phyloP scores from a whole-genome alignment of 495 filamentous ascomycete genomes.

The Hypoxylon subgilvum region DNA sequence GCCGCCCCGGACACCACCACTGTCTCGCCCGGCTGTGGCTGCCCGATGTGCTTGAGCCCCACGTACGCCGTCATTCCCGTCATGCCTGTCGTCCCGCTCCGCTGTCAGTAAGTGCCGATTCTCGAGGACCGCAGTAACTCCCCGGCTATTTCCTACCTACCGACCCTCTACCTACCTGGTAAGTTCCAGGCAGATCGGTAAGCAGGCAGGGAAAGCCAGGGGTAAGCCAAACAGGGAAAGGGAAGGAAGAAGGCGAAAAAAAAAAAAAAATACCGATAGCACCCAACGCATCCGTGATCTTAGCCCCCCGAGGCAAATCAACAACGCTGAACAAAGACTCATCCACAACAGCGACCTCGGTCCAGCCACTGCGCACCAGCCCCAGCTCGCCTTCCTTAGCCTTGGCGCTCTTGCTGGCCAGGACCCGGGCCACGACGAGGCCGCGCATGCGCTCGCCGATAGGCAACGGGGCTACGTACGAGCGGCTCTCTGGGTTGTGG shows the following conservation, averaged over 20 bases:
- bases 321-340: constrained; percentile 50
- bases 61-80: constrained; percentile 73
- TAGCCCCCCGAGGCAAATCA: constrained; percentile 53
- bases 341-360: constrained; percentile 62
- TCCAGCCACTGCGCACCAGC: constrained; percentile 62
- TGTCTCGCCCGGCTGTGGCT: constrained; percentile 63
- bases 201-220: no score
- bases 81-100: constrained; percentile 35
- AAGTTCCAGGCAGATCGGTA: no score
- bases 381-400: constrained; percentile 62
- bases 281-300: constrained; percentile 64
- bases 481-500: constrained; percentile 55
- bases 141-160: no score
- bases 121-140: no score
- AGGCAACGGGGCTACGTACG: constrained; percentile 71
- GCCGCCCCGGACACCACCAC: constrained; percentile 74
- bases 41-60: constrained; percentile 65
- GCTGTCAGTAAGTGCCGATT: background rate
- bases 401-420: constrained; percentile 50
- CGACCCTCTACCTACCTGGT: no score
- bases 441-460: constrained; percentile 73
- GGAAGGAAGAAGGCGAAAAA: no score
- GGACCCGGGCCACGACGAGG: constrained; percentile 58
- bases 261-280: constrained; percentile 49
- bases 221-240: no score